Conservation (phyloP, 352 stramenopile species). For the Globisporangium heterothallicum region DNA sequence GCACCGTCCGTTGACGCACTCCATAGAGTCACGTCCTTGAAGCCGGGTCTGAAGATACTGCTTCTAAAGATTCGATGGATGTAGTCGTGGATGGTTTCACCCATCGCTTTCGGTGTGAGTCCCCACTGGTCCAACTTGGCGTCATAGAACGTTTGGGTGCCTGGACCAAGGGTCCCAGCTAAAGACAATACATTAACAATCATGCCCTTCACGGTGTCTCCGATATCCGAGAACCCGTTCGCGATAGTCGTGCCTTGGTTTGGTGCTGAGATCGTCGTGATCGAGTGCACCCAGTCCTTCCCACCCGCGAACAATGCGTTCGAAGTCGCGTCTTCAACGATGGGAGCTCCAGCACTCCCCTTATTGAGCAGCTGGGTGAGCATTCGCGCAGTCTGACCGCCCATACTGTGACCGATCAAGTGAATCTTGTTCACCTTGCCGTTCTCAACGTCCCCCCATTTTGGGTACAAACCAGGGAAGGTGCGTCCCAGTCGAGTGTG, state of each 20-base stretch:
- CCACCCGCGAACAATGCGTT: slow-evolving; percentile 47
- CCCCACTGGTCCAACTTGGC: slow-evolving; percentile 49
- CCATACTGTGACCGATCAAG: slow-evolving; percentile 76
- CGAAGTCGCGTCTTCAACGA: slow-evolving; percentile 28
- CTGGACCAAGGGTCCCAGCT: slow-evolving; percentile 20
- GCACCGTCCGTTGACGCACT: slow-evolving; percentile 41
- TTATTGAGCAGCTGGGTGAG: slow-evolving; percentile 51
- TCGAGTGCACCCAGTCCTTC: slow-evolving; percentile 61
- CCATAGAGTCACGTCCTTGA: slow-evolving; percentile 40
- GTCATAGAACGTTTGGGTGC: slow-evolving; percentile 29
- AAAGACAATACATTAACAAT: slow-evolving; percentile 11
- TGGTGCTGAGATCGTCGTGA: slow-evolving; percentile 56
- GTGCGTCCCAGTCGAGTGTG: slow-evolving; percentile 30
- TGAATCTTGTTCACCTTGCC: slow-evolving; percentile 61
- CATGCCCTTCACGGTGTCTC: slow-evolving; percentile 31
- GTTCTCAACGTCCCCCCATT: slow-evolving; percentile 46
- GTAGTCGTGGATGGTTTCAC: slow-evolving; percentile 28
- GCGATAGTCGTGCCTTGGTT: slow-evolving; percentile 57
- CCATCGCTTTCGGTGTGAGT: slow-evolving; percentile 19
- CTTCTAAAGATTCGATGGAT: slow-evolving; percentile 36
- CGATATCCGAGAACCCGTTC: slow-evolving; percentile 34
- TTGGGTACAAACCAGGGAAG: slow-evolving; percentile 45
- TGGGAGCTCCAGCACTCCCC: slow-evolving; percentile 34
- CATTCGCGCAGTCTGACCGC: slow-evolving; percentile 73
- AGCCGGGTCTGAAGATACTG: slow-evolving; percentile 29